Base-by-base conservation (phyloP, 2,329 filamentous ascomycete genomes). In the Phialophora expanda region DNA sequence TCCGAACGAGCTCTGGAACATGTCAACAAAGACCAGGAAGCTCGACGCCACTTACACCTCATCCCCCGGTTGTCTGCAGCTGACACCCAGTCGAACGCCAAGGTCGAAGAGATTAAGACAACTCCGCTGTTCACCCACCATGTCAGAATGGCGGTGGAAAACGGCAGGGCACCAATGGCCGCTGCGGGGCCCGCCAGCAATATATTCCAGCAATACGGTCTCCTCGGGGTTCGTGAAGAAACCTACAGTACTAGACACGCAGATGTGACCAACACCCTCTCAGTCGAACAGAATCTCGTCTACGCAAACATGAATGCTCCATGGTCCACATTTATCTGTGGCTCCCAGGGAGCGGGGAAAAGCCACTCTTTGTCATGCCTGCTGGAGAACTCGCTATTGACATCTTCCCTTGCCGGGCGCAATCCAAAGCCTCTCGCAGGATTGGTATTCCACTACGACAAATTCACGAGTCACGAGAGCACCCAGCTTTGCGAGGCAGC, bases 371-470 rank as follows among this genome's bases (percentile, higher is more conserved):
- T 87, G 1, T 83, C 85, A 0, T 86, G 83, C 70, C 77, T 89
- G 56, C 77, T 89, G 0, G 86, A 86, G 51, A 76, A 77, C 26
- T 70, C 73, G 1, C 73, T 81, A 1, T 58, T 79, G 5, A 0
- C 61, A 2, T 65, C 71, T 87, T 0, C 86, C 87, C 61, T 84
- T 86, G 69, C 88, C 84, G 67, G 84, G 84, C 74, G 71, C 17
- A 11, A 74, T 74, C 79, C 80, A 0, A 77, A 77, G 0, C 86
- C 87, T 0, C 76, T 90, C 0, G 85, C 86, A 0, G 87, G 85
- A 0, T 76, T 90, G 0, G 83, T 90, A 0, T 90, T 90, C 56
- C 87, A 90, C 67, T 90, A 88, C 65, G 86, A 89, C 68, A 82
- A 81, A 0, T 86, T 85, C 66, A 79, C 81, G 11, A 84, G 81